A percentile compares a stretch with the other conserved stretches of the same genome.
Evolutionary conservation across 352 stramenopile genomes (phyloP).

Genomic region (Globisporangium spinosum): DNA sequence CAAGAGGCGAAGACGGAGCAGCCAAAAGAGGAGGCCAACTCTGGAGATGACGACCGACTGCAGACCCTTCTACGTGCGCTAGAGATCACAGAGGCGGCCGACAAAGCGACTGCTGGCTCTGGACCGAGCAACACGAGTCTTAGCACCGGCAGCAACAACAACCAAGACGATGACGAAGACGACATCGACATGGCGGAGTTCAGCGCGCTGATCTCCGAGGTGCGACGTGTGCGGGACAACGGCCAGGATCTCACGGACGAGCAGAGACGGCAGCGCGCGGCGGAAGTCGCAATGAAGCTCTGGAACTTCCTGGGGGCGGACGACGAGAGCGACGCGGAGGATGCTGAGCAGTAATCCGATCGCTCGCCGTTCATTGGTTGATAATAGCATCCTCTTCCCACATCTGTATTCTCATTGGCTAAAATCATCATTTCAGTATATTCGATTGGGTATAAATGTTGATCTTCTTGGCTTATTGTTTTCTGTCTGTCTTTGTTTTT

Average conservation of each 20-base stretch:
- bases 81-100: conserved; percentile 29
- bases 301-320: conserved; percentile 58
- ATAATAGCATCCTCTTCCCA: not conserved
- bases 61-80: conserved; percentile 46
- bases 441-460: not conserved
- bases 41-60: conserved; percentile 29
- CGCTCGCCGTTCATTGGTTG: not conserved
- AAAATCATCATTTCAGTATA: not conserved
- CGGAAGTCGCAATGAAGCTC: conserved; percentile 75
- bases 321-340: conserved; percentile 34
- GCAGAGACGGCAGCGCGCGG: conserved; percentile 58
- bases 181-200: conserved; percentile 62
- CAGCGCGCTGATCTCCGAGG: conserved; percentile 57
- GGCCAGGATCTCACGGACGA: conserved; percentile 50
- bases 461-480: not conserved
- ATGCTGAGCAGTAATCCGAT: conserved; percentile 20
- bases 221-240: conserved; percentile 59
- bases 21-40: conserved; percentile 3
- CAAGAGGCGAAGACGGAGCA: not conserved
- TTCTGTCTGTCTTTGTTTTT: not conserved
- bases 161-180: conserved; percentile 25
- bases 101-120: not conserved
- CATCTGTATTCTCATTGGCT: not conserved
- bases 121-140: not conserved
- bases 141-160: not conserved